phyloP scores from a whole-genome alignment of 306 rosid genomes.

The Trichosanthes cucumerina region DNA sequence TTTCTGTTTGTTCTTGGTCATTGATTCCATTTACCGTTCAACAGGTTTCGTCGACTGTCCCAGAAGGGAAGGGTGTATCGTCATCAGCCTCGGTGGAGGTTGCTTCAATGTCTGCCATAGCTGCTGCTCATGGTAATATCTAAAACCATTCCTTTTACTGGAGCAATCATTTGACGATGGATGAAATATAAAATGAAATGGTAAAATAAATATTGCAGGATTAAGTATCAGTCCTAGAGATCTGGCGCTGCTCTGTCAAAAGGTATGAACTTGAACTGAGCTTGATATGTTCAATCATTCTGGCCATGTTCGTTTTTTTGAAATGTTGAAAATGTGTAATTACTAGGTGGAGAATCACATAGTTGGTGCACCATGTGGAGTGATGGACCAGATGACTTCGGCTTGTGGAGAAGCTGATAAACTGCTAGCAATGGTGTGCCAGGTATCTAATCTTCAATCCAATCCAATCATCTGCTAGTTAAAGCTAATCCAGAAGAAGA shows the following conservation, averaged over 20 bases:
- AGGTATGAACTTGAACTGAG: conserved; percentile 37
- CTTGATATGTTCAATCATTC: neutral
- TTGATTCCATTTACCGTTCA: neutral
- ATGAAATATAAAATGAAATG: neutral
- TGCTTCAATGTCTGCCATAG: conserved; percentile 93
- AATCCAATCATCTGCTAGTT: neutral
- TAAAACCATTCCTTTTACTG: neutral
- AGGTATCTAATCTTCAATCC: conserved; percentile 31
- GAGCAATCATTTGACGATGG: neutral
- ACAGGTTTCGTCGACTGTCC: conserved; percentile 87
- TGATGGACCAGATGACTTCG: conserved; percentile 99
- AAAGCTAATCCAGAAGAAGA: conserved; percentile 1
- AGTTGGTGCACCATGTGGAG: conserved; percentile 99
- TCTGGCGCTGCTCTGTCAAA: conserved; percentile 91
- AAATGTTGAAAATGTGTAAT: neutral
- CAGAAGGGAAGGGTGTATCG: conserved; percentile 98
- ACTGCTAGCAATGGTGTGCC: conserved; percentile 96
- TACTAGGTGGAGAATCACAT: conserved; percentile 90
- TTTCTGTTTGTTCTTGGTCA: neutral
- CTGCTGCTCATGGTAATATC: conserved; percentile 76
- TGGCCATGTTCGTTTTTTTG: neutral
- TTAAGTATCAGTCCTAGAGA: conserved; percentile 68
- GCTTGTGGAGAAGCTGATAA: conserved; percentile 96
- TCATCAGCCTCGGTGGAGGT: conserved; percentile 98
- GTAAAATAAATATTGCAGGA: conserved; percentile 27